Base-by-base conservation (phyloP, 2,329 filamentous ascomycete genomes). In the Hymenoscyphus albidus region DNA sequence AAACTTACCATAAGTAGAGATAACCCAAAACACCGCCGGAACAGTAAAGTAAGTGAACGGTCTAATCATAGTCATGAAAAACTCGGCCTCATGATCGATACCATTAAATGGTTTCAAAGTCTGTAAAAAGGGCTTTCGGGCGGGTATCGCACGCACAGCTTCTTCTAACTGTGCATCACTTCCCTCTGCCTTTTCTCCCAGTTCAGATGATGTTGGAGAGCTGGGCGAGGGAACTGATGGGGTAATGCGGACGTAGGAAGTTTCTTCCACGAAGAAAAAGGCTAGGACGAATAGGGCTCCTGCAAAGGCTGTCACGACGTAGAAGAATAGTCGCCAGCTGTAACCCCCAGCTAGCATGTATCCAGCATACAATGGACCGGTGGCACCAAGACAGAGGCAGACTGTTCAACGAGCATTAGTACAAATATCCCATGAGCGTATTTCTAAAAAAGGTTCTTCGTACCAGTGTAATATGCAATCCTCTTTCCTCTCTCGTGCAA, bases 271-370 rank as follows among this genome's bases (percentile, higher is more conserved):
- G 69, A 87, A 83, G 65, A 87, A 76, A 70, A 87, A 85, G 0
- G 82, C 78, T 7, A 81, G 68, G 55, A 85, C 75, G 65, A 70
- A 60, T 0, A 71, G 59, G 12, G 64, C 62, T 1, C 65, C 68
- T 0, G 81, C 79, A 61, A 87, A 86, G 2, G 83, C 85, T 58
- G 84, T 79, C 66, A 82, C 80, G 62, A 87, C 84, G 71, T 86
- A 86, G 77, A 87, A 87, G 76, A 83, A 87, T 0, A 87, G 79
- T 16, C 82, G 78, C 84, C 84, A 87, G 6, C 83, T 85, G 70
- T 84, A 81, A 10, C 82, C 82, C 0, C 79, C 83, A 0, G 80
- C 79, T 6, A 87, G 80, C 84, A 87, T 87, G 72, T 86, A 87
- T 13, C 84, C 83, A 1, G 85, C 83, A 59, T 83, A 85, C 0